Evolutionary conservation across 768 basidiomycete genomes (phyloP).

Genomic region (Mrakia gelida): DNA sequence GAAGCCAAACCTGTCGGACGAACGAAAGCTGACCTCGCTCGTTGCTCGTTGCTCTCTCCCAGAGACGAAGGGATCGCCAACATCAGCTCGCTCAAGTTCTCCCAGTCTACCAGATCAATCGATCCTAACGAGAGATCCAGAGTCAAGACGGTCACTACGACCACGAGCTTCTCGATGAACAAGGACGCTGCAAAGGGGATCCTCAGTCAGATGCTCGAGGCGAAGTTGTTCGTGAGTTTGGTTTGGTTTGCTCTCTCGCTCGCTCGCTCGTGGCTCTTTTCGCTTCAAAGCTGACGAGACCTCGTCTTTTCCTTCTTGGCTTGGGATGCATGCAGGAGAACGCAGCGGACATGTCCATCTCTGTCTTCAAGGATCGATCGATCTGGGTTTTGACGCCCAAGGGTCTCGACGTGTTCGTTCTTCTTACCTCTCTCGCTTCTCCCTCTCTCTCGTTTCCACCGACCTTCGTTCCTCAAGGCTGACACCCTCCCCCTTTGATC

Average conservation of each 20-base stretch:
- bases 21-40: not conserved
- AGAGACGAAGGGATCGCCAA: constrained; percentile 90
- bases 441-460: not conserved
- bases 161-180: constrained; percentile 99
- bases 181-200: constrained; percentile 99
- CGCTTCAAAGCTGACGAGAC: not conserved
- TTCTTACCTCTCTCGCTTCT: not conserved
- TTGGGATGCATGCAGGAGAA: constrained; percentile 58
- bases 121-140: constrained; percentile 96
- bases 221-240: constrained; percentile 65
- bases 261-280: not conserved
- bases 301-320: not conserved
- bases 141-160: constrained; percentile 97
- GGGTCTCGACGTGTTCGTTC: constrained; percentile 72
- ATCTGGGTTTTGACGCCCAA: constrained; percentile 96
- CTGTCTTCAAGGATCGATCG: constrained; percentile 94
- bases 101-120: constrained; percentile 94
- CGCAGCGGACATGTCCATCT: constrained; percentile 79
- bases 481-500: no score
- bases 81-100: constrained; percentile 90
- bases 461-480: not conserved
- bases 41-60: not conserved
- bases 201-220: constrained; percentile 99
- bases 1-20: no score
- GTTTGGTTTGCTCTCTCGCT: not conserved